Percentiles rank a stretch among this genome's conserved stretches.
These are phyloP conservation scores for Didymellaceae sp. DNA, from an alignment of 2,329 filamentous ascomycete genomes.

Conservation along the genomic window DNA sequence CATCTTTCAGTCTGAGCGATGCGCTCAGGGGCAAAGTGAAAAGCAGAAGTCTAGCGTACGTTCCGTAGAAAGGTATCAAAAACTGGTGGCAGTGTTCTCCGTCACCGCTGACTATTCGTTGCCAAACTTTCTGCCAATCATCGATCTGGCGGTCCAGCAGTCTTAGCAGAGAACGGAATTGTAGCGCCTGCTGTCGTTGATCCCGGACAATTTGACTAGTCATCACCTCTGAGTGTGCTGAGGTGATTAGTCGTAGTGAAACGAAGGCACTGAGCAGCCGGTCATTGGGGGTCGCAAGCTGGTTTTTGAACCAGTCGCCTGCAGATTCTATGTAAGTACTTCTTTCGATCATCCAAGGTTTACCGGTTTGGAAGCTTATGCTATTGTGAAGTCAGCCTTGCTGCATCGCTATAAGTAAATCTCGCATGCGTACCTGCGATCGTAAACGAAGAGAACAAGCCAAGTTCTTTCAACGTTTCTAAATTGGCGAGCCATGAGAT, in stretches of 20 bases:
- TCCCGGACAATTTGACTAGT: background rate
- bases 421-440: constrained; percentile 5
- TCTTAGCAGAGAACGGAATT: background rate
- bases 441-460: constrained; percentile 12
- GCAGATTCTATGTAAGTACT: constrained; percentile 7
- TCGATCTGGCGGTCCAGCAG: constrained; percentile 6
- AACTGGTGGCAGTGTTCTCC: constrained; percentile 13
- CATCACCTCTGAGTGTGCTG: background rate
- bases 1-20: constrained; percentile 8
- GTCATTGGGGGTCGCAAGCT: constrained; percentile 13
- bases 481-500: background rate
- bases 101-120: background rate
- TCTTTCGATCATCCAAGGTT: constrained; percentile 15
- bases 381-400: background rate
- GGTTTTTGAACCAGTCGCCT: constrained; percentile 2
- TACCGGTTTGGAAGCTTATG: constrained; percentile 7
- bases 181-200: background rate
- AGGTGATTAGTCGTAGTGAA: constrained; percentile 4
- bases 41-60: constrained; percentile 13
- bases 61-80: constrained; percentile 18
- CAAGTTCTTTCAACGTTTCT: constrained; percentile 8
- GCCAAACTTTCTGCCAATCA: constrained; percentile 5
- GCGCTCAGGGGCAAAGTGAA: constrained; percentile 12
- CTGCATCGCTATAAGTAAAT: background rate
- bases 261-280: constrained; percentile 18